Evolutionary conservation across 1,284 basidiomycete species (phyloP).

Genomic region (Malassezia brasiliensis): DNA sequence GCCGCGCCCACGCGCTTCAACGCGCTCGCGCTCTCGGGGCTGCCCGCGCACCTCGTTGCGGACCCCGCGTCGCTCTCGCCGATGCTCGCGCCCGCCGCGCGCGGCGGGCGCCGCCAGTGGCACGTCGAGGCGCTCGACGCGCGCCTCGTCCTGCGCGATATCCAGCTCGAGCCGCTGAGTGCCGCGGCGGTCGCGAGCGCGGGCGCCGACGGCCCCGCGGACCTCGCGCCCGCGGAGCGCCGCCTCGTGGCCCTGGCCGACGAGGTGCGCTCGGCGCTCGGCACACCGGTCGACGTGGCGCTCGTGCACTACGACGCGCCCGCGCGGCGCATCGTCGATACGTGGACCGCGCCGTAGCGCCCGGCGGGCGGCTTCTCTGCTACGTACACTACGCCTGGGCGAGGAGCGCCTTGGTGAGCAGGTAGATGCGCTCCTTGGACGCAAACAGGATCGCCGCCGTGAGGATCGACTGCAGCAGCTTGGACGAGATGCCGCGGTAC

Average conservation of each 20-base stretch:
- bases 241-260: constrained; percentile 3
- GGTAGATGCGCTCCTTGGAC: constrained; percentile 43
- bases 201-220: not conserved
- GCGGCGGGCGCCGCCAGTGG: not conserved
- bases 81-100: not conserved
- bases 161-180: constrained; percentile 11
- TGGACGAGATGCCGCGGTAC: constrained; percentile 44
- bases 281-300: not conserved
- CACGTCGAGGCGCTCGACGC: not conserved
- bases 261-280: constrained; percentile 4
- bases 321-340: not conserved
- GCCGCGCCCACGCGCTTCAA: not conserved
- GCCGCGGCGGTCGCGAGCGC: constrained; percentile 9
- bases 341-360: too few relatives aligned
- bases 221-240: constrained; percentile 3
- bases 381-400: not conserved
- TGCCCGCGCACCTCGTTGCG: not conserved
- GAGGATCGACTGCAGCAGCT: constrained; percentile 43
- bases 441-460: constrained; percentile 47
- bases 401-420: constrained; percentile 23
- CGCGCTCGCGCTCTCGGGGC: constrained; percentile 1
- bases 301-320: not conserved
- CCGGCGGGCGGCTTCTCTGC: too few relatives aligned
- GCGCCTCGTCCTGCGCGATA: not conserved
- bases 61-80: not conserved